phyloP scores from a whole-genome alignment of 164 flowering plant genomes.

The Vitis amurensis region DNA sequence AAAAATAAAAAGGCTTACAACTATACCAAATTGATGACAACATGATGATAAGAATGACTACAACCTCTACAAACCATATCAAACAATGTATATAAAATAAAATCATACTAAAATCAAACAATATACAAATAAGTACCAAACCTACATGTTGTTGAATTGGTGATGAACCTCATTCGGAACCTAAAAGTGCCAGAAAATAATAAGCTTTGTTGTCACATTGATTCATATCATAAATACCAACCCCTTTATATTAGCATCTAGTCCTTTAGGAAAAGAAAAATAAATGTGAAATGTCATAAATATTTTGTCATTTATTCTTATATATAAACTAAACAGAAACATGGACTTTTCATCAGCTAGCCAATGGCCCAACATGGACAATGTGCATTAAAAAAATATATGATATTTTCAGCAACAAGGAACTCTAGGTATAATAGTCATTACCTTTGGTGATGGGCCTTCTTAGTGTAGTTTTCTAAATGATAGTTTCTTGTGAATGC shows the following conservation, averaged over 20 bases:
- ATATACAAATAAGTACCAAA: constrained; percentile 12
- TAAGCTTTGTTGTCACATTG: no score
- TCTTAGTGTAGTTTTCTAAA: constrained; percentile 26
- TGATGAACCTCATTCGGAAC: constrained; percentile 43
- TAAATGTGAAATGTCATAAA: no score
- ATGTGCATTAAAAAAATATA: background rate
- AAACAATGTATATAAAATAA: background rate
- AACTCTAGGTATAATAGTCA: background rate
- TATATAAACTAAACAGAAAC: no score
- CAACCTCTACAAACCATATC: constrained; percentile 60
- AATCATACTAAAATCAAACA: background rate
- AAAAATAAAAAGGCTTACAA: no score
- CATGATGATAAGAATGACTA: constrained; percentile 86
- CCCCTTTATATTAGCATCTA: no score
- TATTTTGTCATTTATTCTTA: background rate
- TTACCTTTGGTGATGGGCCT: constrained; percentile 53
- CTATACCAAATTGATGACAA: no score
- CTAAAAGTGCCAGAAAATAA: constrained; percentile 27
- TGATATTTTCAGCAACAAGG: background rate
- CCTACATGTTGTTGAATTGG: constrained; percentile 90
- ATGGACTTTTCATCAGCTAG: no score
- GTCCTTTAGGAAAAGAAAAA: no score
- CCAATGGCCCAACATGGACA: no score
- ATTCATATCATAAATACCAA: no score
- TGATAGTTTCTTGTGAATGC: constrained; percentile 62